Conservation (phyloP, 345 rosid species). For the Gossypium arboreum region DNA sequence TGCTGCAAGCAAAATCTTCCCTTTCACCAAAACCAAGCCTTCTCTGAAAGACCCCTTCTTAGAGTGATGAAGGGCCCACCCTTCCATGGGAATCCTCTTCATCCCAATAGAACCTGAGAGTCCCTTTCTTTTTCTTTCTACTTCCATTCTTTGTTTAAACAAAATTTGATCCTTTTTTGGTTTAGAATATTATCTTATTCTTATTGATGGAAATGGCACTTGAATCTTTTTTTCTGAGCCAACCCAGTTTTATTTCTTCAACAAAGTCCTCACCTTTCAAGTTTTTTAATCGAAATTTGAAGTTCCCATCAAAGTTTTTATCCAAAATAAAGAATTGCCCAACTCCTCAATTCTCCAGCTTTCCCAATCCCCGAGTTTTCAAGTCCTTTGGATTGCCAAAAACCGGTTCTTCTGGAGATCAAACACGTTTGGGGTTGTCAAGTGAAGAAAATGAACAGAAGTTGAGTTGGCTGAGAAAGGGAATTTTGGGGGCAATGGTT, state of each 20-base stretch:
- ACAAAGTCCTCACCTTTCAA: conserved; percentile 6
- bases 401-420: neutral
- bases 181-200: neutral
- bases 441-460: neutral
- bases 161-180: neutral
- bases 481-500: conserved; percentile 4
- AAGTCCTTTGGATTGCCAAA: neutral
- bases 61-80: neutral
- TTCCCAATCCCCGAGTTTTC: neutral
- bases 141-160: neutral
- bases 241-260: conserved; percentile 3
- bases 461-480: conserved; percentile 8
- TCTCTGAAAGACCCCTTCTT: no score
- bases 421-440: neutral
- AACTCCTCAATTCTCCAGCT: neutral
- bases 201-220: conserved; percentile 8
- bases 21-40: neutral
- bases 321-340: conserved; percentile 4
- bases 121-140: neutral
- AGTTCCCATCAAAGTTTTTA: neutral
- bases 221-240: conserved; percentile 5
- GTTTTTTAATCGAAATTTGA: conserved; percentile 6
- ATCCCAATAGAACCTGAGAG: neutral
- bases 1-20: neutral
- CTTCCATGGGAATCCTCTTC: neutral